Percentiles rank a stretch among this genome's conserved stretches.
phyloP scores from a whole-genome alignment of 2,329 filamentous ascomycete species.

The Fusarium proliferatum region DNA sequence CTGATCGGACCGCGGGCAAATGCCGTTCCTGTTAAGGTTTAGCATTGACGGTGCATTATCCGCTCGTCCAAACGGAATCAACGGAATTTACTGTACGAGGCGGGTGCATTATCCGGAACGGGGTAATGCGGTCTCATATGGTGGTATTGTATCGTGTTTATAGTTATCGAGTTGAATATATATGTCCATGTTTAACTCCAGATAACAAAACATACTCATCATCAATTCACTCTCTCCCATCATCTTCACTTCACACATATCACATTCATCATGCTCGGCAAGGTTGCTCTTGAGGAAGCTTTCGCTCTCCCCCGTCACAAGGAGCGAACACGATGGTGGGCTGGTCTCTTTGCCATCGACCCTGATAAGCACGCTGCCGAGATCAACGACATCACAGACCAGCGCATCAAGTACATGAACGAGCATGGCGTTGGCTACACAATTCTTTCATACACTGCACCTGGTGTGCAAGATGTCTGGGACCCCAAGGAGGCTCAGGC shows the following conservation, averaged over 20 bases:
- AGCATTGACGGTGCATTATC: constrained; percentile 18
- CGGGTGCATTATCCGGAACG: constrained; percentile 24
- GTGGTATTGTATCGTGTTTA: neutral
- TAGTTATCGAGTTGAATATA: neutral
- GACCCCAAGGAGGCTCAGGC: constrained; percentile 55
- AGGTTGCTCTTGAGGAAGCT: constrained; percentile 71
- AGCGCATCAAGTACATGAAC: constrained; percentile 57
- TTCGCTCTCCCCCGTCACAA: constrained; percentile 69
- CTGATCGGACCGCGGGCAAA: constrained; percentile 17
- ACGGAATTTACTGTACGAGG: neutral
- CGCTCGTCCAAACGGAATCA: constrained; percentile 13
- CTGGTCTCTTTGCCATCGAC: constrained; percentile 67
- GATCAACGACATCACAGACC: constrained; percentile 57
- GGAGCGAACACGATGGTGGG: constrained; percentile 71
- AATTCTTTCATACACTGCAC: constrained; percentile 61
- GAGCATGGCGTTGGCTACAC: constrained; percentile 61
- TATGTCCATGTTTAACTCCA: neutral
- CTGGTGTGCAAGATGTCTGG: constrained; percentile 59
- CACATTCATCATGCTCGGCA: constrained; percentile 62
- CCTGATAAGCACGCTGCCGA: constrained; percentile 67
- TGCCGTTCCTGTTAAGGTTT: neutral
- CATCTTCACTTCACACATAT: neutral
- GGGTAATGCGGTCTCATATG: neutral
- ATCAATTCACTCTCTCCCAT: neutral
- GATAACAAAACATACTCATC: neutral